Conservation (phyloP, 148 eudicot genomes). For the Silene conica region DNA sequence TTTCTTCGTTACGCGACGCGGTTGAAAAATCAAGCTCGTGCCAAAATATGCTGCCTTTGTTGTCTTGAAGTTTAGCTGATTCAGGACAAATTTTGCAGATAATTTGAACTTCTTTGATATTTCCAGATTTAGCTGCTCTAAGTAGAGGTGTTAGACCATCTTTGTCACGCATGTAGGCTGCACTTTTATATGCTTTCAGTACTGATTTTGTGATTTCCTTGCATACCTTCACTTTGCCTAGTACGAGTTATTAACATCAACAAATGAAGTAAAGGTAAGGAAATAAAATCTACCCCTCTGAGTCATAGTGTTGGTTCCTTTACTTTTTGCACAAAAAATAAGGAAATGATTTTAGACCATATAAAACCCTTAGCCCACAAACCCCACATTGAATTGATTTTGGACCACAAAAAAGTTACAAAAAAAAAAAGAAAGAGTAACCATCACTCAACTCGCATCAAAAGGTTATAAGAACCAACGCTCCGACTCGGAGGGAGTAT, state of each 20-base stretch:
- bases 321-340: too few species aligned
- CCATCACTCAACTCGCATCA: too few species aligned
- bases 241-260: not conserved
- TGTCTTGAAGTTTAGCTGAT: conserved; percentile 8
- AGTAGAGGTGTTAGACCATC: conserved; percentile 12
- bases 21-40: not conserved
- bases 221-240: not conserved
- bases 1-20: not conserved
- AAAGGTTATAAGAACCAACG: too few species aligned
- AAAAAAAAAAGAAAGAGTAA: too few species aligned
- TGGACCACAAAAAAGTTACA: too few species aligned
- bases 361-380: too few species aligned
- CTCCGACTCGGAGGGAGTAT: too few species aligned
- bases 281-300: too few species aligned
- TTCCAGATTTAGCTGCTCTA: not conserved
- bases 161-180: not conserved
- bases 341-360: too few species aligned
- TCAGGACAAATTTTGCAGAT: not conserved
- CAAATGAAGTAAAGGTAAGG: not conserved
- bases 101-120: not conserved
- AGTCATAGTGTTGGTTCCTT: too few species aligned
- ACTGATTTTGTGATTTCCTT: not conserved
- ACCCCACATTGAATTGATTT: too few species aligned
- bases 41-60: conserved; percentile 2
- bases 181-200: not conserved